Percentiles rank a stretch among this genome's conserved stretches.
phyloP scores from a whole-genome alignment of 768 basidiomycete species.

The Myochromella boudieri region DNA sequence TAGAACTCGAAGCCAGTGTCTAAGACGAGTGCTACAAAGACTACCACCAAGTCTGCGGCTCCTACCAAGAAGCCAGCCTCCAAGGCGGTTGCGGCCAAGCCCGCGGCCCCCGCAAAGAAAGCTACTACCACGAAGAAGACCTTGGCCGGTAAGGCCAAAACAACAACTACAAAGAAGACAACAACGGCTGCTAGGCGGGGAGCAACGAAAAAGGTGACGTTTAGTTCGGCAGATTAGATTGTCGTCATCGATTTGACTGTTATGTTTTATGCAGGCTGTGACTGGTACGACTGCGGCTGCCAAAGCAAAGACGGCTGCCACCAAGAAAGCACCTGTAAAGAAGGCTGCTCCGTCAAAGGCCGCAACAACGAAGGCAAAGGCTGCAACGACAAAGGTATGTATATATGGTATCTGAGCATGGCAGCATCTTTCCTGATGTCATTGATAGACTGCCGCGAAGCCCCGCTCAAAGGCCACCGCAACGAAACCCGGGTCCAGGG shows the following conservation, averaged over 20 bases:
- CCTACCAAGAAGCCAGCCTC: slow-evolving; percentile 30
- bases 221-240: neutral
- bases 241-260: neutral
- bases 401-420: slow-evolving; percentile 5
- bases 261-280: slow-evolving; percentile 36
- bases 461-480: slow-evolving; percentile 28
- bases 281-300: slow-evolving; percentile 47
- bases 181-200: slow-evolving; percentile 43
- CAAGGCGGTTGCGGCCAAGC: slow-evolving; percentile 37
- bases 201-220: slow-evolving; percentile 58
- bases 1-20: slow-evolving; percentile 50
- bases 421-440: neutral
- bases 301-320: slow-evolving; percentile 38
- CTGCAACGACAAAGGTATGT: slow-evolving; percentile 30
- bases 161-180: slow-evolving; percentile 38
- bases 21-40: slow-evolving; percentile 29
- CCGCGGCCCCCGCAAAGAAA: slow-evolving; percentile 19
- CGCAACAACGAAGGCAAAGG: slow-evolving; percentile 26
- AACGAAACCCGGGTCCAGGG: slow-evolving; percentile 24
- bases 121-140: slow-evolving; percentile 24
- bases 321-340: slow-evolving; percentile 35
- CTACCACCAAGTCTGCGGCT: slow-evolving; percentile 30
- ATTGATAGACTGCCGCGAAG: slow-evolving; percentile 27
- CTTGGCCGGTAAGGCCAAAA: slow-evolving; percentile 18
- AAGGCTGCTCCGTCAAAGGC: slow-evolving; percentile 33